A percentile compares a stretch with the other conserved stretches of the same genome.
These are phyloP conservation scores for Sporothrix sp. DNA, from an alignment of 2,329 filamentous ascomycete genomes.

Conservation along the genomic window DNA sequence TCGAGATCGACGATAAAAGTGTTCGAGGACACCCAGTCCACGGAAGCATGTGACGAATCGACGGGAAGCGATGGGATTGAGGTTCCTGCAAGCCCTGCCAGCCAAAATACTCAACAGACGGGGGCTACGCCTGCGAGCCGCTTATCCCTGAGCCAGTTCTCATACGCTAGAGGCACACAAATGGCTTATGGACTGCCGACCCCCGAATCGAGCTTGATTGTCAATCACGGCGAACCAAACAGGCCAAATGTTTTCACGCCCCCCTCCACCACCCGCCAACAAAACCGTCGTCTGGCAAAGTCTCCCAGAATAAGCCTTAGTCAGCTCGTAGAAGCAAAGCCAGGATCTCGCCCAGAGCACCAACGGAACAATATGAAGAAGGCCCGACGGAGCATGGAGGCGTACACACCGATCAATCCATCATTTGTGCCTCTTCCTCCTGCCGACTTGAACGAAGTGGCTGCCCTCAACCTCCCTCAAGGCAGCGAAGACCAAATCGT, in stretches of 20 bases:
- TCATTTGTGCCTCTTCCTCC: slow-evolving; percentile 46
- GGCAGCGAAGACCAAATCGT: slow-evolving; percentile 51
- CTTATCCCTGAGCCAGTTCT: slow-evolving; percentile 18
- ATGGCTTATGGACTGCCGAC: slow-evolving; percentile 33
- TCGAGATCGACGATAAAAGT: slow-evolving; percentile 26
- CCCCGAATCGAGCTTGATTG: slow-evolving; percentile 25
- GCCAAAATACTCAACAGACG: background rate
- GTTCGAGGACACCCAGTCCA: slow-evolving; percentile 31
- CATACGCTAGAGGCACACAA: slow-evolving; percentile 16
- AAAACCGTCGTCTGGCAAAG: background rate
- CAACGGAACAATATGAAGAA: slow-evolving; percentile 11
- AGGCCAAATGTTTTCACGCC: slow-evolving; percentile 5
- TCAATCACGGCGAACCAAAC: background rate
- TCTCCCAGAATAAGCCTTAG: slow-evolving; percentile 10
- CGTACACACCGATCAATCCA: slow-evolving; percentile 35
- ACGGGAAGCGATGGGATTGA: slow-evolving; percentile 14
- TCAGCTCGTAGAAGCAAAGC: slow-evolving; percentile 10
- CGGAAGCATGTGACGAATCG: slow-evolving; percentile 3
- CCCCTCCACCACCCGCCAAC: background rate
- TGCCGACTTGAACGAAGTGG: slow-evolving; percentile 43
- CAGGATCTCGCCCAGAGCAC: background rate
- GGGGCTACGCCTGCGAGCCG: slow-evolving; percentile 7
- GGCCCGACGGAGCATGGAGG: slow-evolving; percentile 13
- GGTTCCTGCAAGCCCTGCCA: slow-evolving; percentile 14
- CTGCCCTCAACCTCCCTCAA: slow-evolving; percentile 36